Evolutionary conservation across 192 early-diverging fungal genomes (phyloP).

Genomic region (Coemansia aciculifera): DNA sequence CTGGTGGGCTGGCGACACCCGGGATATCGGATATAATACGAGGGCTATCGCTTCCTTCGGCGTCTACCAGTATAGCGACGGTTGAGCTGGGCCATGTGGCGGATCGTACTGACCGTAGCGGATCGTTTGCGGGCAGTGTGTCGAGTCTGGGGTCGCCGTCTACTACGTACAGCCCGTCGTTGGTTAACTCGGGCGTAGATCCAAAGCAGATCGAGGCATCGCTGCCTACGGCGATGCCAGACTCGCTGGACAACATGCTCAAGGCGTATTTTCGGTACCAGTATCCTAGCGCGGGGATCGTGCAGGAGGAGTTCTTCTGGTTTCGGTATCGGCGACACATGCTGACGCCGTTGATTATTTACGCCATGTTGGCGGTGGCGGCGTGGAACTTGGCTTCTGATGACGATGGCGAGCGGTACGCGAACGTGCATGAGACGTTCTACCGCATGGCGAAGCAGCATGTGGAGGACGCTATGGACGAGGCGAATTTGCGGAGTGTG

Average conservation of each 20-base stretch:
- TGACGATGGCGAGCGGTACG: conserved; percentile 28
- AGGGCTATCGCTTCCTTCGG: conserved; percentile 10
- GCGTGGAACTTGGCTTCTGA: conserved; percentile 49
- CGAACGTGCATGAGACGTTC: conserved; percentile 41
- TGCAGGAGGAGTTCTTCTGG: conserved; percentile 55
- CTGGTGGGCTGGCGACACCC: conserved; percentile 1
- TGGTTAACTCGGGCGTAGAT: conserved; percentile 26
- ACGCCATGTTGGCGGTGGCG: conserved; percentile 52
- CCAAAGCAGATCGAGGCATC: conserved; percentile 38
- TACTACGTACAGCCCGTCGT: conserved; percentile 33
- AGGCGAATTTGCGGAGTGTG: conserved; percentile 50
- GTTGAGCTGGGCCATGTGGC: background rate
- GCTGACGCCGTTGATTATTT: conserved; percentile 54
- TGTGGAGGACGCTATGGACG: conserved; percentile 55
- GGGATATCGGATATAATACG: conserved; percentile 19
- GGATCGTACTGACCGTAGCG: conserved; percentile 34
- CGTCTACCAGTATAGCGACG: background rate
- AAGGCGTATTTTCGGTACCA: conserved; percentile 55
- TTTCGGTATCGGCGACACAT: conserved; percentile 50
- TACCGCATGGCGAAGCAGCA: conserved; percentile 46
- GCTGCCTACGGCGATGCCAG: conserved; percentile 34
- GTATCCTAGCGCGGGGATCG: conserved; percentile 50
- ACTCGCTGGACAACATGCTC: conserved; percentile 51
- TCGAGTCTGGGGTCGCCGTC: conserved; percentile 34
- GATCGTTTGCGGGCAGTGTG: conserved; percentile 30